A percentile compares a stretch with the other conserved stretches of the same genome.
Conservation (phyloP, 176 grass and related monocot genomes). For the Thinopyrum elongatum region DNA sequence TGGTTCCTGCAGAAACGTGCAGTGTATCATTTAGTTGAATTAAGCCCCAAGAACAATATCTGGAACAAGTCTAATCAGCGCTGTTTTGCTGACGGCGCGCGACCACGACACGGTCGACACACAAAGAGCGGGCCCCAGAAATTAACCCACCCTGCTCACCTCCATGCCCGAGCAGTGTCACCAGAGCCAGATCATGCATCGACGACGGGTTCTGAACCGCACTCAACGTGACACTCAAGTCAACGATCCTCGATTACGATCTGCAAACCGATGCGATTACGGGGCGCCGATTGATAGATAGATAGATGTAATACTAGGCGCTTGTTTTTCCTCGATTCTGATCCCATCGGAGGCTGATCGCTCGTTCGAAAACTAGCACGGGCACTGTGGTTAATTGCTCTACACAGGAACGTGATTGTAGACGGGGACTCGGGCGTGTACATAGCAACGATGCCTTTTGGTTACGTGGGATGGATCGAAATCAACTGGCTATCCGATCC, state of each 20-base stretch:
- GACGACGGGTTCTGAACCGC: not conserved
- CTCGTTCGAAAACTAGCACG: not conserved
- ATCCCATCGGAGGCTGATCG: not conserved
- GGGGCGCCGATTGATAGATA: not conserved
- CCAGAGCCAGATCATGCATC: not conserved
- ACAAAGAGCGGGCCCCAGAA: not conserved
- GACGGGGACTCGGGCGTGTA: not conserved
- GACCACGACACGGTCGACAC: constrained; percentile 19
- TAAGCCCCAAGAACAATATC: constrained; percentile 15
- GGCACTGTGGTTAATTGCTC: not conserved
- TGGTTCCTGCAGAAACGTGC: no score
- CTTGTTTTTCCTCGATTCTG: not conserved
- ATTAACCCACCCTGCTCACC: not conserved
- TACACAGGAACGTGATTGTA: not conserved
- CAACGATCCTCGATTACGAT: constrained; percentile 27
- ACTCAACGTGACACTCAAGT: constrained; percentile 25
- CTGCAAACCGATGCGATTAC: constrained; percentile 13
- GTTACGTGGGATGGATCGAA: not conserved
- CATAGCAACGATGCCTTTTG: not conserved
- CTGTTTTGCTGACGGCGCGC: not conserved
- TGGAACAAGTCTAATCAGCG: not conserved
- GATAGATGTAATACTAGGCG: not conserved
- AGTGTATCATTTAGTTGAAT: not conserved
- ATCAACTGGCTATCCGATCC: not conserved
- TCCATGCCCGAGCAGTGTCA: constrained; percentile 15